phyloP scores from a whole-genome alignment of 2,329 filamentous ascomycete species.

The Xylogone sp. region DNA sequence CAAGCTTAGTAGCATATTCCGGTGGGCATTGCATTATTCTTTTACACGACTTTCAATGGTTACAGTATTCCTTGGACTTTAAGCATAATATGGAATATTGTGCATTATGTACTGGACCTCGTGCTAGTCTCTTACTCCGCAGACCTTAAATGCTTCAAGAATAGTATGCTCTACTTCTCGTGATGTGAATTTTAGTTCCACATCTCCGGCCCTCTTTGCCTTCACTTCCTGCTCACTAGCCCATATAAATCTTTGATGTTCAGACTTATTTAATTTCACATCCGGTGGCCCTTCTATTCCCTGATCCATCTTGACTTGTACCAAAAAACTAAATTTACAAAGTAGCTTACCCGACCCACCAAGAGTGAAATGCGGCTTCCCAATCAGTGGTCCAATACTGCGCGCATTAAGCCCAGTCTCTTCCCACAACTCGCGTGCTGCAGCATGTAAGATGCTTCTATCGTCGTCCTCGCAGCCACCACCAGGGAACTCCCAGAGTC shows the following conservation, averaged over 20 bases:
- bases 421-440: slow-evolving; percentile 45
- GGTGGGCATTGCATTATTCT: no score
- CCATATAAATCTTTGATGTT: neutral
- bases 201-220: neutral
- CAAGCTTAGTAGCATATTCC: no score
- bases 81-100: no score
- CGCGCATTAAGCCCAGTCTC: slow-evolving; percentile 35
- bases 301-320: neutral
- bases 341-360: neutral
- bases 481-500: slow-evolving; percentile 46
- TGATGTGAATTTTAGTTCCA: neutral
- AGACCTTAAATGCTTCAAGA: neutral
- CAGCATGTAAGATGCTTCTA: slow-evolving; percentile 36
- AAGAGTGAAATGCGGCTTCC: neutral
- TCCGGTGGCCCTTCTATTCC: neutral
- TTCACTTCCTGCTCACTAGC: slow-evolving; percentile 1
- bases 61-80: no score
- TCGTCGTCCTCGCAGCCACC: slow-evolving; percentile 42
- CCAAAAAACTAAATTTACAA: slow-evolving; percentile 1
- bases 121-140: no score
- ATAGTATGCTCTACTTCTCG: neutral
- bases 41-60: no score
- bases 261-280: neutral
- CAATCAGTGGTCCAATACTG: slow-evolving; percentile 1
- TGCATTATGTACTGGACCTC: no score